Base-by-base conservation (phyloP, 2,329 filamentous ascomycete species). In the Harringtonia aguacate region DNA sequence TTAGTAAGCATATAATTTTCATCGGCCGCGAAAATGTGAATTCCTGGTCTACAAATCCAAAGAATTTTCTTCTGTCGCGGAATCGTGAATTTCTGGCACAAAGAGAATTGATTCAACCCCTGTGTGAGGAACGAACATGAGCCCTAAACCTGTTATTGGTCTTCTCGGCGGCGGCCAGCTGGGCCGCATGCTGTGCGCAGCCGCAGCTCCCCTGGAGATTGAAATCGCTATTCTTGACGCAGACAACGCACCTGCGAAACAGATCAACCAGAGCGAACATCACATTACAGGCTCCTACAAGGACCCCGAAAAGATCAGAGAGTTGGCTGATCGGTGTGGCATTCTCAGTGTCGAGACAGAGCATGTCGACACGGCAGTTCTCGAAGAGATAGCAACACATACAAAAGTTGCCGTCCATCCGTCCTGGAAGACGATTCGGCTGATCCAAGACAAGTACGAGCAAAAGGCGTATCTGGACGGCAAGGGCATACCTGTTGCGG, bases 271-370 rank as follows among this genome's bases (percentile, higher is more conserved):
- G 20, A 84, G 84, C 60, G 65, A 72, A 52, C 70, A 73, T 50
- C 87, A 95, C 59, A 77, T 95, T 46, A 75, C 79, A 17, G 90
- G 89, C 46, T 94, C 88, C 0, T 95, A 95, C 73, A 89, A 87
- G 59, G 84, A 95, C 53, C 69, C 81, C 0, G 75, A 77, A 29
- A 82, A 85, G 51, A 88, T 97, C 51, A 77, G 80, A 36, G 73
- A 86, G 60, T 71, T 97, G n/a, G 88, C 90, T 3, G 66, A 74
- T 33, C 66, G 71, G 29, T 87, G 81, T 54, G 86, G 94, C 59
- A 77, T 94, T 15, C 69, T 95, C 48, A 95, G 88, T 0, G 86
- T 94, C 14, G 90, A 97, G 64, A 95, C 95, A 51, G 90, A 97
- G 69, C 90, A 95, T 64, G 84, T 95, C 46, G 79, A 95, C 61